These are phyloP conservation scores for Trichoderma brevicompactum DNA, from an alignment of 2,329 filamentous ascomycete genomes.

Conservation along the genomic window DNA sequence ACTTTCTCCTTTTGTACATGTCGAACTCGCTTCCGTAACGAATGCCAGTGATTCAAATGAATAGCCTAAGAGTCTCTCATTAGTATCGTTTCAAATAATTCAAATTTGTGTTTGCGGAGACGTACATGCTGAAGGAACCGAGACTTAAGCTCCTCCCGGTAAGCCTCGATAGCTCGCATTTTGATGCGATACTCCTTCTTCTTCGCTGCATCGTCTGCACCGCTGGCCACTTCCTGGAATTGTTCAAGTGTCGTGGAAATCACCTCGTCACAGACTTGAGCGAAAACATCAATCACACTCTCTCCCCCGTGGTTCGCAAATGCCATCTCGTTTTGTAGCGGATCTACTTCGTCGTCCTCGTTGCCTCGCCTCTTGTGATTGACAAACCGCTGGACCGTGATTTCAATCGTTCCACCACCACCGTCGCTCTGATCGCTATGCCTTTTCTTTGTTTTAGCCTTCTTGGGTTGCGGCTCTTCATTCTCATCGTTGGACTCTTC, in stretches of 20 bases:
- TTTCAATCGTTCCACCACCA: constrained; percentile 48
- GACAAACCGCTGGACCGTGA: constrained; percentile 64
- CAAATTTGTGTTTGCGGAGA: constrained; percentile 19
- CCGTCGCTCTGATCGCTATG: constrained; percentile 36
- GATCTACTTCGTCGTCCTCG: constrained; percentile 49
- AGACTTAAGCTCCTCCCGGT: constrained; percentile 60
- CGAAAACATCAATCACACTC: constrained; percentile 65
- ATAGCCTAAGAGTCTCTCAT: constrained; percentile 52
- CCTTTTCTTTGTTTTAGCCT: constrained; percentile 34
- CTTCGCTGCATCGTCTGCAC: constrained; percentile 50
- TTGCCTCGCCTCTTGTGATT: constrained; percentile 51
- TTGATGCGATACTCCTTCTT: constrained; percentile 61
- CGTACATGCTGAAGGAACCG: constrained; percentile 63
- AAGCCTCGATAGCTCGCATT: constrained; percentile 60
- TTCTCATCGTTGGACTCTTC: constrained; percentile 19
- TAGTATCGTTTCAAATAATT: neutral
- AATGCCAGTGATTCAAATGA: constrained; percentile 62
- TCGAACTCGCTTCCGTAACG: constrained; percentile 61
- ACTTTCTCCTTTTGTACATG: constrained; percentile 62
- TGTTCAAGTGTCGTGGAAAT: constrained; percentile 55
- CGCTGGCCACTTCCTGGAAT: constrained; percentile 47
- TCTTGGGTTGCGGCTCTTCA: constrained; percentile 24
- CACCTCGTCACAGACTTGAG: constrained; percentile 65
- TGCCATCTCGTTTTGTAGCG: constrained; percentile 57
- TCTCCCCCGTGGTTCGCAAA: constrained; percentile 59